Evolutionary conservation across 2,329 filamentous ascomycete genomes (phyloP).

Genomic region (Samsoniella hepiali): DNA sequence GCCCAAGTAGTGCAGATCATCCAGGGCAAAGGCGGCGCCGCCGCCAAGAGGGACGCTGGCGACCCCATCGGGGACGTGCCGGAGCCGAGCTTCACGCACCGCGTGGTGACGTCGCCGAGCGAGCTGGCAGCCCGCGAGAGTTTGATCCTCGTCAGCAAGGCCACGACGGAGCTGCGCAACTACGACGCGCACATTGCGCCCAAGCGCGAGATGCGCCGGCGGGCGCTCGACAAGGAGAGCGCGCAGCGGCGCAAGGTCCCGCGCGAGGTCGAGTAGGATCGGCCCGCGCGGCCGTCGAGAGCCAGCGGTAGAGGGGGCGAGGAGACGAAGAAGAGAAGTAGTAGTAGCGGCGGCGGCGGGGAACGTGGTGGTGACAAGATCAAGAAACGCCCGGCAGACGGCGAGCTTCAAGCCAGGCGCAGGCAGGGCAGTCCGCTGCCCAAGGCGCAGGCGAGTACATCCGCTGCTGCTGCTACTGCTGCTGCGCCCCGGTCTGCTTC

Average conservation of each 20-base stretch:
- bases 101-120: slow-evolving; percentile 20
- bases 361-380: background rate
- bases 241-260: background rate
- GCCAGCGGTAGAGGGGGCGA: background rate
- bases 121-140: slow-evolving; percentile 25
- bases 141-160: slow-evolving; percentile 23
- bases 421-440: background rate
- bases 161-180: slow-evolving; percentile 22
- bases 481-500: background rate
- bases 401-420: background rate
- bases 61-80: slow-evolving; percentile 22
- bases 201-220: slow-evolving; percentile 22
- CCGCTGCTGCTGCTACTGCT: too few species aligned
- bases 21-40: background rate
- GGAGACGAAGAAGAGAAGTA: background rate
- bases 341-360: background rate
- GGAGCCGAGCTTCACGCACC: slow-evolving; percentile 22
- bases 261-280: slow-evolving; percentile 6
- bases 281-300: background rate
- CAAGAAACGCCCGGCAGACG: background rate
- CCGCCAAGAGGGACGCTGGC: background rate
- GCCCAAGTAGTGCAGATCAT: background rate
- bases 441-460: background rate
- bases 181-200: slow-evolving; percentile 27
- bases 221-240: slow-evolving; percentile 22